These are phyloP conservation scores for Saksenaea vasiformis DNA, from an alignment of 371 early-diverging fungal genomes.

Conservation along the genomic window DNA sequence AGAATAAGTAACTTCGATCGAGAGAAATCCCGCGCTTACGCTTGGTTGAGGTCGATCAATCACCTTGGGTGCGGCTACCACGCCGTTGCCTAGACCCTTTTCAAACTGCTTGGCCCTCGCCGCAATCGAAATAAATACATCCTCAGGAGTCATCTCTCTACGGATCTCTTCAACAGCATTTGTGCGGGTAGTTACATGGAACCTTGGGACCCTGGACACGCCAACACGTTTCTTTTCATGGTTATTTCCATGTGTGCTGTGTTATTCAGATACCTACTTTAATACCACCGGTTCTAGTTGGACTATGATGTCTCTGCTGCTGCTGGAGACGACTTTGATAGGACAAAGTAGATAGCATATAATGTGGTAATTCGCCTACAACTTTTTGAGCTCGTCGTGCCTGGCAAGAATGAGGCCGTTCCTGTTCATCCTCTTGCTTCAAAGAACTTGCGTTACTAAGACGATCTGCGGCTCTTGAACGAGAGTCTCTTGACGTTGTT, in stretches of 20 bases:
- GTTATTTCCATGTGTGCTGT: not conserved
- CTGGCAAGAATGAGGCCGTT: not conserved
- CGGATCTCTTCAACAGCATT: conserved; percentile 31
- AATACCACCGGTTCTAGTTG: not conserved
- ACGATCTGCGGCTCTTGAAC: not conserved
- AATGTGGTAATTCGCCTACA: conserved; percentile 12
- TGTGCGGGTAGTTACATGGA: conserved; percentile 21
- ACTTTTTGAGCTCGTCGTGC: not conserved
- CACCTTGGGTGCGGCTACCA: conserved; percentile 2
- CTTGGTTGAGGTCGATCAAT: not conserved
- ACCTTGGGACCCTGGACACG: conserved; percentile 4
- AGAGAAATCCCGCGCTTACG: not conserved
- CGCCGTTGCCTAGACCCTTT: conserved; percentile 12
- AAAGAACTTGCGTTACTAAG: not conserved
- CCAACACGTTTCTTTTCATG: not conserved
- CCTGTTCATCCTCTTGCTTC: not conserved
- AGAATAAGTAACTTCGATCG: not conserved
- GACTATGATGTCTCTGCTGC: not conserved
- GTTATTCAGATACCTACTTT: not conserved
- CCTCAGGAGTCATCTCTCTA: conserved; percentile 20
- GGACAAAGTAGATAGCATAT: conserved; percentile 18
- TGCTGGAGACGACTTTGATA: conserved; percentile 15
- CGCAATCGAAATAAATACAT: conserved; percentile 22
- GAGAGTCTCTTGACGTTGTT: not conserved
- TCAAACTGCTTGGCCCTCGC: conserved; percentile 26